Evolutionary conservation across 2,329 filamentous ascomycete genomes (phyloP), one percentile per base, ranked within the genome.

Genomic region (Neocucurbitaria cava): DNA sequence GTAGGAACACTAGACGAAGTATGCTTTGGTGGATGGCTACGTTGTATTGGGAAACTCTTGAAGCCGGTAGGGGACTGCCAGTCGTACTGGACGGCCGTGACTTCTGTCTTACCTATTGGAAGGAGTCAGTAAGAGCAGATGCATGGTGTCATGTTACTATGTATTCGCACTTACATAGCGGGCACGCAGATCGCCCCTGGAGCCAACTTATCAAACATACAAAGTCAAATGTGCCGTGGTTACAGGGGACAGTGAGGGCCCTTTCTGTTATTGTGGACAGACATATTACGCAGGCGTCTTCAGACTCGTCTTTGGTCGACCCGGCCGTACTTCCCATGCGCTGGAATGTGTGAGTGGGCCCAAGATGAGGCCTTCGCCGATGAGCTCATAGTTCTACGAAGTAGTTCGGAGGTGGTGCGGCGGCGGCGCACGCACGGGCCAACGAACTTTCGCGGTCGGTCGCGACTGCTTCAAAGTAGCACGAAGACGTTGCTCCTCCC

Each of bases 171-270:
- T 79, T 88, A 85, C 93, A 98, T 47, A 97, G 81, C 17, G 94
- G 93, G 69, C 93, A 97, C 43, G 81, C 84, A 0, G 87, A 81
- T 9, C 85, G 84, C 59, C 89, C 81, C 63, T 92, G 83, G 5
- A 96, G 80, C 93, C 94, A 97, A 76, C 84, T 92, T 20, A 88
- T 77, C 5, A 96, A 83, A 74, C 93, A 98, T 11, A 91, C 74
- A 70, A 92, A 96, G 79, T 97, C 92, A 72, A 96, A 96, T 63
- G 87, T 86, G 52, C 81, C 78, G 78, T 98, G 93, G 38, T 85
- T 83, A 79, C 93, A 98, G 7, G 93, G 92, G 18, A 83, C 78
- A 7, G 90, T 85, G 46, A 88, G 81, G 59, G 90, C 92, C 47
- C 85, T 78, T 66, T 95, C 90, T 9, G 86, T 85, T 68, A 96